Base-by-base conservation (phyloP, 2,329 filamentous ascomycete species). In the Penicillium fuscoglaucum region DNA sequence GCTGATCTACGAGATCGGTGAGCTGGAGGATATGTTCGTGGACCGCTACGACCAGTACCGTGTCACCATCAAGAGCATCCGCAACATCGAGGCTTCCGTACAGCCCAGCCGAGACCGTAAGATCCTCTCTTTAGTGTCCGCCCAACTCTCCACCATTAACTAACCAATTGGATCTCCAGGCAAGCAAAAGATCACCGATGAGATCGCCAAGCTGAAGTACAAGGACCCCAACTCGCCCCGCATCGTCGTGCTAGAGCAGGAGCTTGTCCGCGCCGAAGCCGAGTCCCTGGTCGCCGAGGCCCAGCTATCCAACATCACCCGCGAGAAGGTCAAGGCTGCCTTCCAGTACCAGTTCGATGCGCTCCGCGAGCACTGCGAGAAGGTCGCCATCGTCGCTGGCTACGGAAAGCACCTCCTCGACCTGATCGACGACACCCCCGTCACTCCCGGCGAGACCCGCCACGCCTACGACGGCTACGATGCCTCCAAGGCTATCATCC, bases 31-130 rank as follows among this genome's bases (percentile, higher is more conserved):
- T 74, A 91, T 98, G 74, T 98, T 96, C 72, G 93, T 99, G 76
- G 95, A 99, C 78, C 91, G 93, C 72, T 99, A 99, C 79, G 95
- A 99, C 78, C 95, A 99, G 80, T 99, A 98, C 82, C 91, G 95
- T 73, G 90, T 99, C 58, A 99, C 95, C 54, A 96, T 99, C 80
- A 99, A 99, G 88, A 96, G 92, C 76, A 96, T 99, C 72, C 90
- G 95, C 71, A 99, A 99, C 80, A 99, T 99, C 65, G 95, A 99
- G 79, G 93, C 93, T 59, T 98, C 93, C 24, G 95, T 99, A 51
- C 95, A 99, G 80, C 95, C 95, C 57, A 97, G 93, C 82, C 87
- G 95, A 80, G 95, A 99, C 79, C 90, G 95, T 95, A 82, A 80
- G 90, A 78, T 52, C 12, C 58, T 26, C 29, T 31, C 49, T 19